Base-by-base conservation (phyloP, 148 eudicot species). In the Fagopyrum esculentum region DNA sequence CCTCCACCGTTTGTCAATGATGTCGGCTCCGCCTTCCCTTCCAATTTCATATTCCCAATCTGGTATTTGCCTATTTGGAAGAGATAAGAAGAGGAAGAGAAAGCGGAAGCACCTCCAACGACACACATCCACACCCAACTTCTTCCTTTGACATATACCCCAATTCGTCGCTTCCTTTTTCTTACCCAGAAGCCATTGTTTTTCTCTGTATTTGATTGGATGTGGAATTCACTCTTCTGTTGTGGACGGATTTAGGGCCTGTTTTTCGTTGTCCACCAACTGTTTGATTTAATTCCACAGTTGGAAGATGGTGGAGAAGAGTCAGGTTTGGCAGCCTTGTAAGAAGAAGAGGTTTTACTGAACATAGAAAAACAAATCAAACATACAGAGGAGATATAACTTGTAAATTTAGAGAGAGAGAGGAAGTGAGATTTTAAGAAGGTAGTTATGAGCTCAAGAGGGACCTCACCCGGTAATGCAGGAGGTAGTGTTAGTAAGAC, bases 241-340 rank as follows among this genome's bases (percentile, higher is more conserved):
- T 16, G 61, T 6, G 16, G 29, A 19, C 0, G 61, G 29, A 19
- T 56, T 17, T 10, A 49, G 10, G 26, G 61, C 7, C 29, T 56
- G 29, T 60, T 7, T 26, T 60, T 19, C 66, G 9, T 60, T 60
- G 66, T 45, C 44, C 45, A 30, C 69, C 69, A 63, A 35, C 69
- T 63, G 69, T 63, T 63, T 63, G 69, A 63, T 63, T 63, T 30
- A 29, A 63, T 63, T 35, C 69, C 69, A 11, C 16, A 30, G 8
- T 29, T 16, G 46, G 72, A 82, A 82, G 85, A 85, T 75, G 81
- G 85, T 85, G 6, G 79, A 60, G 44, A 85, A 82, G 83, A 82
- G 85, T 74, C 85, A 80, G 80, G 82, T 82, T 44, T 85, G 87
- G 87, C 87, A 85, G 50, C 87, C 87, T 70, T 85, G 87, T 80